Evolutionary conservation across 768 basidiomycete genomes (phyloP), one percentile per base, ranked within the genome.

Genomic region (Kwoniella bestiolae): DNA sequence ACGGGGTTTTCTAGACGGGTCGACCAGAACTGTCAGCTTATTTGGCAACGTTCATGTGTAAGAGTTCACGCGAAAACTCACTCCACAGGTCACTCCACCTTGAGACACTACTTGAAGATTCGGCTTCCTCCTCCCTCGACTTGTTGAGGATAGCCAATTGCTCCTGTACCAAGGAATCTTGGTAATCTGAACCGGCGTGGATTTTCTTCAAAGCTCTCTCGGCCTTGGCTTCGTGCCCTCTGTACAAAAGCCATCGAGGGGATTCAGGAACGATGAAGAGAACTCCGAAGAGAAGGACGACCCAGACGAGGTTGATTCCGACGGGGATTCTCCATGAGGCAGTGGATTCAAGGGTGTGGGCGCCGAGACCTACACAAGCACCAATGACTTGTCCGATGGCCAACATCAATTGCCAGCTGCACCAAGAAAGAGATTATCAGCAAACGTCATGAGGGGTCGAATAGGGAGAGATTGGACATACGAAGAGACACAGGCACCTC

Each of bases 321-420:
- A 79, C 74, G 16, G 76, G 76, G 60, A 77, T 75, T 56, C 74
- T 66, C 70, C 72, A 77, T 7, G 76, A 70, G 26, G 58, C 71
- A 0, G 74, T 78, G 8, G 26, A 52, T 11, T 58, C 45, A 31
- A 67, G 45, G 35, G 47, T 68, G 60, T 79, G 75, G 35, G 75
- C 73, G 23, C 77, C 78, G 51, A 80, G 75, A 63, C 73, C 79
- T 47, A 82, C 76, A 64, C 67, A 66, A 46, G 81, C 79, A 57
- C 80, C 80, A 51, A 78, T 71, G 45, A 81, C 77, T 59, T 81
- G 80, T 56, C 81, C 81, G 55, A 82, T 76, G 23, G 80, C 80
- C 23, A 81, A 70, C 59, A 77, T 68, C 28, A 82, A 64, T 57
- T 82, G 81, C 80, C 81, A 81, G 21, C 69, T 69, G 3, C 21